Conservation (phyloP, 2,329 filamentous ascomycete genomes). For the Talaromyces sp. region DNA sequence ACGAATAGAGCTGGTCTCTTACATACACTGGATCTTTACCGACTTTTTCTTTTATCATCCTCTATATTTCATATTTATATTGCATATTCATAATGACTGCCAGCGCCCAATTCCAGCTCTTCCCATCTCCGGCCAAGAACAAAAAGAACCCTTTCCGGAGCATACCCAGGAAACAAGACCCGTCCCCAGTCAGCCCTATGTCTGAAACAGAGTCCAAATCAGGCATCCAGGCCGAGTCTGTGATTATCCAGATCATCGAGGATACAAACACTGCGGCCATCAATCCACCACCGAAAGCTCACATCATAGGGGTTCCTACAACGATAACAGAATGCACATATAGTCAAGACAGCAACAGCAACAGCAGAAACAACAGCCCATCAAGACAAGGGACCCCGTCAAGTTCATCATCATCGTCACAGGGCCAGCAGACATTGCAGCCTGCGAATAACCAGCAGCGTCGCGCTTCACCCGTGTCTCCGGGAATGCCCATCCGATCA, state of each 20-base stretch:
- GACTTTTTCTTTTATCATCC: background rate
- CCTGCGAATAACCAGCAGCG: conserved; percentile 6
- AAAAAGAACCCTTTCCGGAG: conserved; percentile 31
- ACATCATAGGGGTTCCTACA: background rate
- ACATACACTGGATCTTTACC: background rate
- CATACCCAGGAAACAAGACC: conserved; percentile 17
- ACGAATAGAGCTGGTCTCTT: conserved; percentile 11
- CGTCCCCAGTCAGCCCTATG: conserved; percentile 18
- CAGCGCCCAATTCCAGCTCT: conserved; percentile 37
- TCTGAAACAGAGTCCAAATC: conserved; percentile 24
- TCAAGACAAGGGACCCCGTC: background rate
- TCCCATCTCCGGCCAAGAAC: conserved; percentile 29
- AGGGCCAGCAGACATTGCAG: background rate
- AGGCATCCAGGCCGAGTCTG: conserved; percentile 26
- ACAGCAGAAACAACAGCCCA: background rate
- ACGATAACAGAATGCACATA: background rate
- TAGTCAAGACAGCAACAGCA: background rate
- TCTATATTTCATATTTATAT: background rate
- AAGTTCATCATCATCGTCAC: background rate
- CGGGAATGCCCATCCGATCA: conserved; percentile 35
- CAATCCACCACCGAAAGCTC: background rate
- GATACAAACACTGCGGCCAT: conserved; percentile 9
- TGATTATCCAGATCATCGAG: conserved; percentile 33
- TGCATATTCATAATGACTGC: conserved; percentile 4
- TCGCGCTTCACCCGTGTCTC: conserved; percentile 19